These are phyloP conservation scores for Heritiera fomes DNA, from an alignment of 345 rosid genomes.

Conservation along the genomic window DNA sequence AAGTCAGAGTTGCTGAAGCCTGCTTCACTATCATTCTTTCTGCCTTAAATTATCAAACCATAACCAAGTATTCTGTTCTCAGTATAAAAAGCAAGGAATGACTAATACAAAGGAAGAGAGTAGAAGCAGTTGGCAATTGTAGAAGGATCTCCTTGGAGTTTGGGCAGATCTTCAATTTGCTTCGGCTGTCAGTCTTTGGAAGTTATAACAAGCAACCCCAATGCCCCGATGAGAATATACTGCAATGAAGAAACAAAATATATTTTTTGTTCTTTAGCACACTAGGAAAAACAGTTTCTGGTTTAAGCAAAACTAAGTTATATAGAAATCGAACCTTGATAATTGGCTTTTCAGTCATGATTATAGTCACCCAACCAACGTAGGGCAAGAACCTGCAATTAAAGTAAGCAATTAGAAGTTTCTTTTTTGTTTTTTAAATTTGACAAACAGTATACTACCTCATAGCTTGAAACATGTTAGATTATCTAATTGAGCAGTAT, in stretches of 20 bases:
- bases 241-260: conserved; percentile 35
- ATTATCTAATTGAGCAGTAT: neutral
- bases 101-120: conserved; percentile 2
- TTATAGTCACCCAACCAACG: conserved; percentile 94
- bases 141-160: neutral
- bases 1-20: neutral
- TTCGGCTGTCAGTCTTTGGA: conserved; percentile 56
- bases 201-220: conserved; percentile 85
- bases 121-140: neutral
- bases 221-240: conserved; percentile 80
- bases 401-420: conserved; percentile 7
- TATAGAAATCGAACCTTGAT: conserved; percentile 51
- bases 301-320: neutral
- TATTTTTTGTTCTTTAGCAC: neutral
- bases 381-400: conserved; percentile 74
- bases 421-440: neutral
- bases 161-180: neutral
- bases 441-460: neutral
- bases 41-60: conserved; percentile 1
- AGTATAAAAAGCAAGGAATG: neutral
- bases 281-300: neutral
- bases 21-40: neutral
- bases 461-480: neutral
- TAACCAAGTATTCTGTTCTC: neutral
- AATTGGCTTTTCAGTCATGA: conserved; percentile 94